A percentile compares a stretch with the other conserved stretches of the same genome.
phyloP scores from a whole-genome alignment of 1,139 yeast genomes.

The Dujonia santamariae region DNA sequence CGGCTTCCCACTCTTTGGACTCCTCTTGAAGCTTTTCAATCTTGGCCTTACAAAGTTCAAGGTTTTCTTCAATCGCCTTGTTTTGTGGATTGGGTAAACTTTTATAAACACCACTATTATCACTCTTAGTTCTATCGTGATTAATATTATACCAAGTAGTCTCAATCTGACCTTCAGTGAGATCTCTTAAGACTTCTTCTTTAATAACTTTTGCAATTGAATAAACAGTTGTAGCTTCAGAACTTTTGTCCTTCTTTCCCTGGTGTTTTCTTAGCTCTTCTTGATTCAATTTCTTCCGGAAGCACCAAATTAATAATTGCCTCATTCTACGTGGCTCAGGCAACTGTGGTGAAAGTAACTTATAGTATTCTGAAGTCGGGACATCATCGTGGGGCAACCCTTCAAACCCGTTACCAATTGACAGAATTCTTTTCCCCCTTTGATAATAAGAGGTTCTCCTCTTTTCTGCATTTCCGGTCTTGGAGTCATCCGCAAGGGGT shows the following conservation, averaged over 20 bases:
- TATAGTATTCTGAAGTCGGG: constrained; percentile 54
- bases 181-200: constrained; percentile 60
- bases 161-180: constrained; percentile 55
- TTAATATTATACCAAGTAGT: constrained; percentile 64
- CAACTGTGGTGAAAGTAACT: constrained; percentile 56
- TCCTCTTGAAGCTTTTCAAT: constrained; percentile 44
- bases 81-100: constrained; percentile 58
- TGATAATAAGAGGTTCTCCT: constrained; percentile 51
- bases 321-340: constrained; percentile 77
- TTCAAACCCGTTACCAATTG: constrained; percentile 69
- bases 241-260: constrained; percentile 17
- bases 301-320: constrained; percentile 68
- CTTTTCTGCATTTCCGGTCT: constrained; percentile 12
- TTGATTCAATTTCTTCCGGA: constrained; percentile 45
- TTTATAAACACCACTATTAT: constrained; percentile 10
- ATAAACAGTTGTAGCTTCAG: constrained; percentile 37
- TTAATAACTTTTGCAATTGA: constrained; percentile 63
- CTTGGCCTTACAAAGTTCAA: constrained; percentile 44
- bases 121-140: constrained; percentile 3
- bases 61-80: constrained; percentile 43
- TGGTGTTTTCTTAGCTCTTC: no score
- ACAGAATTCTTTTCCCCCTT: constrained; percentile 71
- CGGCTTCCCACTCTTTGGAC: constrained; percentile 46
- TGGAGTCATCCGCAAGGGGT: not conserved
- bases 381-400: constrained; percentile 70